Conservation (phyloP, 2,329 filamentous ascomycete species). For the Colletotrichum plurivorum region DNA sequence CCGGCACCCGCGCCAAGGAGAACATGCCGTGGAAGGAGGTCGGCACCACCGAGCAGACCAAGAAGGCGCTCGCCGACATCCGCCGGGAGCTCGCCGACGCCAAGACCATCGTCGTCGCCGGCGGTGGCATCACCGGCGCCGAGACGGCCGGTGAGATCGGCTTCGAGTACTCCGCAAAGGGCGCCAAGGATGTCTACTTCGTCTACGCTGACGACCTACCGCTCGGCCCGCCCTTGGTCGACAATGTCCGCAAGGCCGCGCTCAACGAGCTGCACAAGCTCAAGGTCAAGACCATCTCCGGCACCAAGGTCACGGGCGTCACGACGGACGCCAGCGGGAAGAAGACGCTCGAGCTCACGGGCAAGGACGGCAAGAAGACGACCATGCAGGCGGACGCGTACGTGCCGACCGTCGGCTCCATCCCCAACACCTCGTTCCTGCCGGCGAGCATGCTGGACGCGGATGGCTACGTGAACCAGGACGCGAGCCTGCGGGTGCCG, state of each 20-base stretch:
- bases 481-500: slow-evolving; percentile 52
- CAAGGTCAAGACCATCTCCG: slow-evolving; percentile 57
- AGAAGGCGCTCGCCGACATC: slow-evolving; percentile 52
- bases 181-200: slow-evolving; percentile 63
- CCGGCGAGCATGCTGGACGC: slow-evolving; percentile 54
- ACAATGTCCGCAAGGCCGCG: slow-evolving; percentile 56
- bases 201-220: slow-evolving; percentile 57
- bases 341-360: slow-evolving; percentile 51
- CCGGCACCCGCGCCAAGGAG: slow-evolving; percentile 60
- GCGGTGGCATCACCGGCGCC: slow-evolving; percentile 65
- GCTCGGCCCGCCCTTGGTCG: slow-evolving; percentile 48
- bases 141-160: slow-evolving; percentile 68
- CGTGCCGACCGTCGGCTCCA: slow-evolving; percentile 61
- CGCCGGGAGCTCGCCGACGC: slow-evolving; percentile 57
- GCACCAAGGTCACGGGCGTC: slow-evolving; percentile 52
- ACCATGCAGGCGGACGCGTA: slow-evolving; percentile 60
- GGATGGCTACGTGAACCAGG: slow-evolving; percentile 54
- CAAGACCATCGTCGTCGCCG: slow-evolving; percentile 64
- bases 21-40: slow-evolving; percentile 66
- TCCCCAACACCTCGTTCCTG: slow-evolving; percentile 61
- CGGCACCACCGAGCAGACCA: slow-evolving; percentile 58
- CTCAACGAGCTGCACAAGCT: slow-evolving; percentile 58
- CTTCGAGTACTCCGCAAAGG: slow-evolving; percentile 58
- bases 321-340: slow-evolving; percentile 44
- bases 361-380: slow-evolving; percentile 50